Evolutionary conservation across 495 filamentous ascomycete genomes (phyloP).

Genomic region (Daldinia bambusicola): DNA sequence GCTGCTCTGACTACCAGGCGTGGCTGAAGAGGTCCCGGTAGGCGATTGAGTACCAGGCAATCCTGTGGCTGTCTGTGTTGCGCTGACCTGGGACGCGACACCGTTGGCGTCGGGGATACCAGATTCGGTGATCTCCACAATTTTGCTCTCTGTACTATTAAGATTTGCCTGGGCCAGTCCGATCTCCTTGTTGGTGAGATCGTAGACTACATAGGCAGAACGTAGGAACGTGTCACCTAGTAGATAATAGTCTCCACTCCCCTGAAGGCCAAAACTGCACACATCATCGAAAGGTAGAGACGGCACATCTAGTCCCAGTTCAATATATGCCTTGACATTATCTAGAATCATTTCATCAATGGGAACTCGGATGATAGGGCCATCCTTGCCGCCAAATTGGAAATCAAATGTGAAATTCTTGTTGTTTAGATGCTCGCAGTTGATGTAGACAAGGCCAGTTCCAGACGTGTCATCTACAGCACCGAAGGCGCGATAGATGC

Average conservation of each 20-base stretch:
- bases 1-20: slow-evolving; percentile 9
- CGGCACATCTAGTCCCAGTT: slow-evolving; percentile 36
- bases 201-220: slow-evolving; percentile 93
- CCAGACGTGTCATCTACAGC: slow-evolving; percentile 60
- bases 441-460: slow-evolving; percentile 57
- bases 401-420: slow-evolving; percentile 73
- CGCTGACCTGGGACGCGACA: slow-evolving; percentile 45
- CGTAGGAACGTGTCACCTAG: slow-evolving; percentile 92
- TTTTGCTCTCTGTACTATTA: slow-evolving; percentile 67
- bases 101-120: slow-evolving; percentile 56
- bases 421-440: slow-evolving; percentile 62
- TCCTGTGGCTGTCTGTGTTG: slow-evolving; percentile 31
- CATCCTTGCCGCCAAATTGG: slow-evolving; percentile 60
- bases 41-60: slow-evolving; percentile 14
- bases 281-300: slow-evolving; percentile 46
- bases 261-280: slow-evolving; percentile 59
- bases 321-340: slow-evolving; percentile 47
- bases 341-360: slow-evolving; percentile 81
- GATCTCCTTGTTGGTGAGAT: slow-evolving; percentile 84
- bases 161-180: slow-evolving; percentile 87
- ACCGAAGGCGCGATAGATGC: slow-evolving; percentile 67
- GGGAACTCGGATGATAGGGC: slow-evolving; percentile 72
- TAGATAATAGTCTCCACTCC: slow-evolving; percentile 46
- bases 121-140: slow-evolving; percentile 57
- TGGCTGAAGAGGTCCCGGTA: slow-evolving; percentile 18